Conservation (phyloP, 164 flowering plant genomes). For the Brasenia schreberi region DNA sequence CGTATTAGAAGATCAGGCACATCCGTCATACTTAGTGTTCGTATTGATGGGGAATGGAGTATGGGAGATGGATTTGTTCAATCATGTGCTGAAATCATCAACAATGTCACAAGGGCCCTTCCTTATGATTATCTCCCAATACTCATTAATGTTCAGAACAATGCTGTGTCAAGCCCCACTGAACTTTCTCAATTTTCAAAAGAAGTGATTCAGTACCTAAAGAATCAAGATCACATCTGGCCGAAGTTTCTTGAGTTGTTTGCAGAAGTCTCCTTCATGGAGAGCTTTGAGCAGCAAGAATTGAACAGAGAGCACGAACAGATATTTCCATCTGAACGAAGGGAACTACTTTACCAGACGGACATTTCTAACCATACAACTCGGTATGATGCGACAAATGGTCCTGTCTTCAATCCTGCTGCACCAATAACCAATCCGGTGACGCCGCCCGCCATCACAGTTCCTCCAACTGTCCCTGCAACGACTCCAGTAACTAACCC, state of each 20-base stretch:
- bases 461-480: slow-evolving; percentile 16
- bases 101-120: slow-evolving; percentile 13
- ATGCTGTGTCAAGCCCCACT: slow-evolving; percentile 11
- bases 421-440: slow-evolving; percentile 12
- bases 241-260: slow-evolving; percentile 12
- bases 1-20: slow-evolving; percentile 21
- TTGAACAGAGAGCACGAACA: slow-evolving; percentile 17
- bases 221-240: slow-evolving; percentile 6
- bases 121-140: slow-evolving; percentile 14
- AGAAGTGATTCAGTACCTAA: slow-evolving; percentile 13
- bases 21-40: slow-evolving; percentile 17
- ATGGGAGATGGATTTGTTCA: slow-evolving; percentile 22
- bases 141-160: slow-evolving; percentile 23
- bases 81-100: slow-evolving; percentile 17
- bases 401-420: slow-evolving; percentile 4
- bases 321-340: slow-evolving; percentile 5
- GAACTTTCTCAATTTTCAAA: slow-evolving; percentile 14
- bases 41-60: slow-evolving; percentile 15
- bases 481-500: slow-evolving; percentile 21
- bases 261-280: slow-evolving; percentile 18
- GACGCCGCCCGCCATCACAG: slow-evolving; percentile 3
- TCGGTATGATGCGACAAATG: slow-evolving; percentile 1
- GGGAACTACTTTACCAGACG: slow-evolving; percentile 19
- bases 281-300: slow-evolving; percentile 13
- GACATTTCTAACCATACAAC: slow-evolving; percentile 1